Evolutionary conservation across 306 rosid species (phyloP).

Genomic region (Trichosanthes cucumerina): DNA sequence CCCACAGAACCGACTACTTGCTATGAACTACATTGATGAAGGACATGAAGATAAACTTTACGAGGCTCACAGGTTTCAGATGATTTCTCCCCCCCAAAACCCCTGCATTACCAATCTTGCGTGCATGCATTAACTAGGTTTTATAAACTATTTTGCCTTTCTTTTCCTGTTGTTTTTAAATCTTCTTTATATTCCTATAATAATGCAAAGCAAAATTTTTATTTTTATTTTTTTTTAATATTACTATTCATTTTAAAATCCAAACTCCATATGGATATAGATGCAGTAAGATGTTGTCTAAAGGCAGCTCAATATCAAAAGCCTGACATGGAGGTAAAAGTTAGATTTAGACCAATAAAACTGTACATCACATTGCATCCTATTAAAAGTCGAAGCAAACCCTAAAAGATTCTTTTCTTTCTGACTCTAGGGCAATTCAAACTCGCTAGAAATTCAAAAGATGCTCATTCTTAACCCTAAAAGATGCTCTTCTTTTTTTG

Average conservation of each 20-base stretch:
- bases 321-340: too few species aligned
- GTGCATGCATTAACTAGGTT: background rate
- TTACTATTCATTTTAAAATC: too few species aligned
- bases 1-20: conserved; percentile 85
- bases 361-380: background rate
- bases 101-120: background rate
- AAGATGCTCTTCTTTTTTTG: too few species aligned
- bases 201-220: background rate
- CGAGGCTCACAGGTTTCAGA: conserved; percentile 73
- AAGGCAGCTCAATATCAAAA: too few species aligned
- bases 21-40: conserved; percentile 83
- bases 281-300: too few species aligned
- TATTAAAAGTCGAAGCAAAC: background rate
- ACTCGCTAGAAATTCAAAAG: too few species aligned
- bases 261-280: too few species aligned
- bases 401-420: background rate
- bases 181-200: background rate
- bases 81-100: background rate
- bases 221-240: background rate
- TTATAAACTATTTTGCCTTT: background rate
- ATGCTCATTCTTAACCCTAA: too few species aligned
- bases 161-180: background rate
- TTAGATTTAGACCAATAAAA: background rate
- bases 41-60: conserved; percentile 75
- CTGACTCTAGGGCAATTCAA: too few species aligned